A percentile compares a stretch with the other conserved stretches of the same genome.
Evolutionary conservation across 495 filamentous ascomycete genomes (phyloP).

Genomic region (Tuber umbilicatum): DNA sequence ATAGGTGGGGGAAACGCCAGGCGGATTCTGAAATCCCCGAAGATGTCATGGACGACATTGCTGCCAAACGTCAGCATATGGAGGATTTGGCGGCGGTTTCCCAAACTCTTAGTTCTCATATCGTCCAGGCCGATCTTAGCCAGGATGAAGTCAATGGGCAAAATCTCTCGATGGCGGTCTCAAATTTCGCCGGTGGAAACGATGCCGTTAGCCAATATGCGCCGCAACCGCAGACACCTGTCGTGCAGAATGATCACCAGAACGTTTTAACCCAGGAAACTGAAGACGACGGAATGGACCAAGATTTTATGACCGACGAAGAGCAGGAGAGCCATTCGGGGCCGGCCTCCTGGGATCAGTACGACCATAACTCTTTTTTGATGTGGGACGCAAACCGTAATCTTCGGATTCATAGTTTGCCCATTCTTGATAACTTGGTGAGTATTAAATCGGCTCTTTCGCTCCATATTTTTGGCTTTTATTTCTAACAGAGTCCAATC

Average conservation of each 20-base stretch:
- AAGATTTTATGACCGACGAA: conserved; percentile 35
- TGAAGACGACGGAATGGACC: conserved; percentile 35
- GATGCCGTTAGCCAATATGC: conserved; percentile 22
- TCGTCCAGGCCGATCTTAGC: conserved; percentile 2
- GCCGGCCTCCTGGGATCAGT: conserved; percentile 16
- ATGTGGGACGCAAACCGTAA: conserved; percentile 46
- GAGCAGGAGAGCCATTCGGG: conserved; percentile 33
- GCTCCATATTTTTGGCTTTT: neutral
- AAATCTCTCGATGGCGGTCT: conserved; percentile 20
- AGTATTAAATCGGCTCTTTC: conserved; percentile 24
- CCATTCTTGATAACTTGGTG: conserved; percentile 68
- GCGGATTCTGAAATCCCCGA: conserved; percentile 26
- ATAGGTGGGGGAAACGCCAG: conserved; percentile 40
- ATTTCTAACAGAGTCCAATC: conserved; percentile 10
- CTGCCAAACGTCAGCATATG: conserved; percentile 33
- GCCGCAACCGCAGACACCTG: conserved; percentile 27
- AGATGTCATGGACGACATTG: conserved; percentile 15
- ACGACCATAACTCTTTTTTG: conserved; percentile 27
- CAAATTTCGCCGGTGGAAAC: conserved; percentile 11
- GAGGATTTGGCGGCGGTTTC: conserved; percentile 20
- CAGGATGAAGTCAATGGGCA: conserved; percentile 21
- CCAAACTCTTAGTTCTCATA: conserved; percentile 18
- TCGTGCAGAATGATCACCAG: conserved; percentile 23
- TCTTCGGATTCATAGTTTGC: conserved; percentile 61
- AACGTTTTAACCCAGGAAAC: conserved; percentile 17